These are phyloP conservation scores for Calonectria hongkongensis DNA, from an alignment of 2,329 filamentous ascomycete species.

Conservation along the genomic window DNA sequence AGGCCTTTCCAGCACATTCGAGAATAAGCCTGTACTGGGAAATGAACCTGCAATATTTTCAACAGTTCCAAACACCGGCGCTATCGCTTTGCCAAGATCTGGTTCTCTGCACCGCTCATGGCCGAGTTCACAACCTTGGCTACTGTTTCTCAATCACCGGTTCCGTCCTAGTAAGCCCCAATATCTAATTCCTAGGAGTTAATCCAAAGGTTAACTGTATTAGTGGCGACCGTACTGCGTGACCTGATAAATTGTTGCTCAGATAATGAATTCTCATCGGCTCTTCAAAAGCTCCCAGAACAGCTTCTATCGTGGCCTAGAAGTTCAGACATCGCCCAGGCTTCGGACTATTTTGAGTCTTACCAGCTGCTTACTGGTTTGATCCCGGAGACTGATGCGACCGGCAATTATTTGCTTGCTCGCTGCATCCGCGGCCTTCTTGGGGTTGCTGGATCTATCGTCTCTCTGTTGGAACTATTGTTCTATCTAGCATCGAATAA, in stretches of 20 bases:
- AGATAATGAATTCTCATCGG: background rate
- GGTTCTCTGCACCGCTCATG: background rate
- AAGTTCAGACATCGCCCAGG: too few relatives aligned
- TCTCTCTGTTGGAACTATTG: background rate
- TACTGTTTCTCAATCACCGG: background rate
- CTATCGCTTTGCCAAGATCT: background rate
- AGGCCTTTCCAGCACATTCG: background rate
- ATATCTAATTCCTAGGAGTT: too few relatives aligned
- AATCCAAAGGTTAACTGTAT: too few relatives aligned
- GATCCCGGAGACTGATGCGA: background rate
- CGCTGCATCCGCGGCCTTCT: background rate
- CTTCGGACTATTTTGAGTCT: background rate
- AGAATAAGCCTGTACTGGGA: background rate
- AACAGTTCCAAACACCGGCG: background rate
- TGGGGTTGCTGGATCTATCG: background rate
- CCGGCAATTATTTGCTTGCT: background rate
- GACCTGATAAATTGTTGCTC: background rate
- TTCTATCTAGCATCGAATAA: background rate
- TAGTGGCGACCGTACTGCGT: too few relatives aligned
- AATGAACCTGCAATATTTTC: too few relatives aligned
- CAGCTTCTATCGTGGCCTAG: too few relatives aligned
- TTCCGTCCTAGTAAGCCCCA: background rate
- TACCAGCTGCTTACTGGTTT: background rate
- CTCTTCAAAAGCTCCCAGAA: background rate
- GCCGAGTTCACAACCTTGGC: background rate